Percentiles rank a stretch among this genome's conserved stretches.
phyloP scores from a whole-genome alignment of 2,329 filamentous ascomycete genomes.

The Botrytis galanthina region DNA sequence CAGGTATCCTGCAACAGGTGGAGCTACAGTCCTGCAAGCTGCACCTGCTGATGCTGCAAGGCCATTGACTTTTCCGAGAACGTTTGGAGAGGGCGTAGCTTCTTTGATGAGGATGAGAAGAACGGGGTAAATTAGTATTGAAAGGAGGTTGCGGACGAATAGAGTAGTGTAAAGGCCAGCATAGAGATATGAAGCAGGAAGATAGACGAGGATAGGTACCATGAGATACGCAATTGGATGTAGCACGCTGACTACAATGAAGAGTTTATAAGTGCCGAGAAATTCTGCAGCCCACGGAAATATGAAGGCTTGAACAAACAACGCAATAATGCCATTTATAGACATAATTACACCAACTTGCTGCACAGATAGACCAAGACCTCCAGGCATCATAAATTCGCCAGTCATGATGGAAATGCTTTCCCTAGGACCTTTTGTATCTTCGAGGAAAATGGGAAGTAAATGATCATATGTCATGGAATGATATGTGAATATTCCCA shows the following conservation, averaged over 20 bases:
- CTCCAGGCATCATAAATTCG: slow-evolving; percentile 52
- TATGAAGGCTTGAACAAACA: slow-evolving; percentile 58
- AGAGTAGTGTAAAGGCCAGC: slow-evolving; percentile 53
- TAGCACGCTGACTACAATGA: slow-evolving; percentile 56
- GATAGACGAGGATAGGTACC: slow-evolving; percentile 56
- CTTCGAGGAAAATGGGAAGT: slow-evolving; percentile 89
- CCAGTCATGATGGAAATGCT: slow-evolving; percentile 28
- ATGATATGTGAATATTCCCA: slow-evolving; percentile 91
- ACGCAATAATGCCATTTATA: slow-evolving; percentile 56
- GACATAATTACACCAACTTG: slow-evolving; percentile 61
- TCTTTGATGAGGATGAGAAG: slow-evolving; percentile 68
- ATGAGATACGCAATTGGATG: slow-evolving; percentile 61
- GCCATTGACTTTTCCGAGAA: slow-evolving; percentile 64
- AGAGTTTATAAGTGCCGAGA: slow-evolving; percentile 57
- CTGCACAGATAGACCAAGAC: slow-evolving; percentile 60
- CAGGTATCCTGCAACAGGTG: slow-evolving; percentile 61
- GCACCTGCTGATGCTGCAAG: slow-evolving; percentile 64
- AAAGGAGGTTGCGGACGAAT: slow-evolving; percentile 55
- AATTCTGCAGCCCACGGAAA: slow-evolving; percentile 59
- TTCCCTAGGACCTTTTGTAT: slow-evolving; percentile 50
- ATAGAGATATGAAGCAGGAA: slow-evolving; percentile 51
- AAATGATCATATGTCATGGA: slow-evolving; percentile 94
- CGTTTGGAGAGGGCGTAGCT: slow-evolving; percentile 54
- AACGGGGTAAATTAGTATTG: slow-evolving; percentile 62
- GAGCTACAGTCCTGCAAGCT: slow-evolving; percentile 65